A percentile compares a stretch with the other conserved stretches of the same genome.
These are phyloP conservation scores for Passalora sequoiae DNA, from an alignment of 2,329 filamentous ascomycete species.

Conservation along the genomic window DNA sequence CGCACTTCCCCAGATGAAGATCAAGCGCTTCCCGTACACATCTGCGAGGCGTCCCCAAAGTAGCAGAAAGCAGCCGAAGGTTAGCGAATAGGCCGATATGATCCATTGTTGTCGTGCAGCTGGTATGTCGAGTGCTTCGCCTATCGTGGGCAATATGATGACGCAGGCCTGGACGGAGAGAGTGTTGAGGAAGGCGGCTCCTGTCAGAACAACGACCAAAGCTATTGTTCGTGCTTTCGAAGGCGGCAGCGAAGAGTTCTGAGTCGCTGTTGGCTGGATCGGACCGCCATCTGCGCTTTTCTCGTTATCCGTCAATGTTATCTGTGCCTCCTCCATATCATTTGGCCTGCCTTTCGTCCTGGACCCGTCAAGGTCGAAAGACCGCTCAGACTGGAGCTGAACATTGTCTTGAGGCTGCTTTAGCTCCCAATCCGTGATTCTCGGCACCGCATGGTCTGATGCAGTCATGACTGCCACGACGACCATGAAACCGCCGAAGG, in stretches of 20 bases:
- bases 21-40: slow-evolving; percentile 60
- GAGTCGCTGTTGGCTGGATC: slow-evolving; percentile 13
- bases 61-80: slow-evolving; percentile 63
- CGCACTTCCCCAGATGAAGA: slow-evolving; percentile 60
- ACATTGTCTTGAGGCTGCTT: too few relatives aligned
- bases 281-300: background rate
- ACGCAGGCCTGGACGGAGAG: slow-evolving; percentile 33
- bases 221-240: slow-evolving; percentile 29
- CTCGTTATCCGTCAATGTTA: background rate
- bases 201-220: slow-evolving; percentile 29
- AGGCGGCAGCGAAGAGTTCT: slow-evolving; percentile 17
- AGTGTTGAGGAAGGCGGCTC: slow-evolving; percentile 33
- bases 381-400: too few relatives aligned
- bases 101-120: slow-evolving; percentile 49
- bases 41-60: slow-evolving; percentile 65
- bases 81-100: slow-evolving; percentile 59
- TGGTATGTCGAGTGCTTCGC: slow-evolving; percentile 30
- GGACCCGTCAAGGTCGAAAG: too few relatives aligned
- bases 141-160: slow-evolving; percentile 34
- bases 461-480: too few relatives aligned
- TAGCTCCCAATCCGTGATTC: too few relatives aligned
- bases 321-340: background rate
- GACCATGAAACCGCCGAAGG: too few relatives aligned
- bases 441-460: too few relatives aligned
- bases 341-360: too few relatives aligned